Base-by-base conservation (phyloP, 2,329 filamentous ascomycete species). In the Colletotrichum eleusines region DNA sequence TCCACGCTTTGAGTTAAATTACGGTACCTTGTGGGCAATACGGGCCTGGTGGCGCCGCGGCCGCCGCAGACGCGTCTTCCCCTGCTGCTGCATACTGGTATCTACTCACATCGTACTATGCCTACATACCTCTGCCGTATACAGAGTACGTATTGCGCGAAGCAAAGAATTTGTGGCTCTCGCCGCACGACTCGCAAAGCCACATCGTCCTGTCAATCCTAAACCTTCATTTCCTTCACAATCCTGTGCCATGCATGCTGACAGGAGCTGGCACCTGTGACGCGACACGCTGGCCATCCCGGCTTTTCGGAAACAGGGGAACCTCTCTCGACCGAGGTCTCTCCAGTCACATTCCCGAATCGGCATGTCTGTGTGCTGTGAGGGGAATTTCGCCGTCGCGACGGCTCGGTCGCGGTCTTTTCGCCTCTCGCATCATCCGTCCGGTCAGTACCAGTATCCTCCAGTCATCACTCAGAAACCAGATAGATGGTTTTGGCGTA, bases 161-260 rank as follows among this genome's bases (percentile, higher is more conserved):
- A 38, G 58, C 38, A 63, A 54, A 63, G 48, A 59, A 71, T 63
- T 71, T 63, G 64, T 71, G 69, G 69, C 65, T 69, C 59, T 66
- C 67, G 51, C 59, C 40, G 69, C 69, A 61, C 53, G 53, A 63
- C 58, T 71, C 59, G 58, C 59, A 68, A 68, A 50, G 69, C 58
- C 69, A 58, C 69, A 66, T 42, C 58, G 53, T 46, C 64, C 64
- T 59, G 44, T 68, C 58, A 69, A 71, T 69, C 58, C 65, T 16
- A 71, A 69, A 68, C 69, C 58, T 58, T 71, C 63, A 71, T 71
- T 71, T 62, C 59, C 61, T 46, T 51, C 40, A 26, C 68, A 71
- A 71, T 71, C 40, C 63, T 67, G 40, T 50, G 18, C 63, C 40
- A 62, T 62, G 63, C 40, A 62, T 62, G 63, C 53, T 57, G 63